Evolutionary conservation across 306 rosid genomes (phyloP), one percentile per base, ranked within the genome.

Genomic region (Trifolium repens): DNA sequence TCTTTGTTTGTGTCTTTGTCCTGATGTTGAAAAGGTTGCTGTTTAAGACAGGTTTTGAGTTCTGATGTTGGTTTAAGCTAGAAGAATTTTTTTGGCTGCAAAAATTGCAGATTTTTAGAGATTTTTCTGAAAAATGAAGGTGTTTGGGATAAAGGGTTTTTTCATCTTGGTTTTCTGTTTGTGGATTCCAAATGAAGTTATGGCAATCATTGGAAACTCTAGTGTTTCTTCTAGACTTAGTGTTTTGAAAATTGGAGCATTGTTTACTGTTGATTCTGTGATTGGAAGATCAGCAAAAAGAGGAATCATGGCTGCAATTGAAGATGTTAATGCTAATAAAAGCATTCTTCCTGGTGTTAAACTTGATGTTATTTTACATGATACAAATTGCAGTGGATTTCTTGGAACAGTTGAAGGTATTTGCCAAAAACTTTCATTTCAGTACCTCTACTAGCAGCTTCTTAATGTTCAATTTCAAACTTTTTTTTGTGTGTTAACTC

Each of bases 381-480:
- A 92, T 60, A 92, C 97, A 15, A 92, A 88, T 77, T 89, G 97
- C 89, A 92, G 97, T 50, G 91, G 85, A 15, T 92, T 92, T 87
- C 42, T 81, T 74, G 97, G 97, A 79, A 92, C 88, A 11, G 60
- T 92, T 44, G 96, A 85, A 84, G 93, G 97, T 91, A 88, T 43
- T 81, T 75, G 15, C 69, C 53, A 17, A 27, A 71, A 73, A 69
- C 85, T 81, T 69, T 42, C 74, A 77, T 74, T 66, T 57, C 13
- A 42, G 73, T 44, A 49, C 22, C 34, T 70, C 61, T 46, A 37
- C 4, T 37, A 37, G 40, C 8, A 37, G 40, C 32, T 74, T 9
- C 75, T 79, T 74, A 46, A 24, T 58, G 47, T 57, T 57, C 37
- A 12, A 4, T 46, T 46, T 46, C 40, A 69, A n/a, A 22, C 24